Conservation (phyloP, 164 flowering plant species). For the Dillenia suffruticosa region DNA sequence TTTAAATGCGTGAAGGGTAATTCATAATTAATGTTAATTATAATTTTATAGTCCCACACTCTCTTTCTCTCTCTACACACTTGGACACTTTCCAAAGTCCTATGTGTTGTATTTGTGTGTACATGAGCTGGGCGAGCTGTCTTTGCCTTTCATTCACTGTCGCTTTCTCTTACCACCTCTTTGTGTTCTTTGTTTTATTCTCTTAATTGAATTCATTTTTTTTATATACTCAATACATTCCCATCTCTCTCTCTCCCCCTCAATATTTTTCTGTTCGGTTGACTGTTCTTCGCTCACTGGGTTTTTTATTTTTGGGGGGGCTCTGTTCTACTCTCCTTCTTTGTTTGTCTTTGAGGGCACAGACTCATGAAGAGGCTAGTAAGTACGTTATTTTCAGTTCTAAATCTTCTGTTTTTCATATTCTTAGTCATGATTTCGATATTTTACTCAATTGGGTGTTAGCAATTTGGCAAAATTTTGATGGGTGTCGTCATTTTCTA, state of each 20-base stretch:
- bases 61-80: no score
- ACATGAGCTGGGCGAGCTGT: constrained; percentile 6
- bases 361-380: constrained; percentile 75
- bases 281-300: no score
- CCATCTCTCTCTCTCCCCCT: neutral
- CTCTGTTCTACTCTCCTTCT: no score
- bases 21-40: no score
- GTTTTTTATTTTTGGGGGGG: no score
- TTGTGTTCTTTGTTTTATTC: constrained; percentile 7
- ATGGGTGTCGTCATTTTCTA: no score
- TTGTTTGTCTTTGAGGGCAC: neutral
- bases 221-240: neutral
- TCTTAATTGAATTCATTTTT: neutral
- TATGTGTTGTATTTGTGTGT: no score
- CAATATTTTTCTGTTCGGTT: no score
- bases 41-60: no score
- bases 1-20: no score
- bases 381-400: constrained; percentile 60
- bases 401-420: constrained; percentile 1
- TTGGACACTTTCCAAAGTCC: no score
- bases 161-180: constrained; percentile 23
- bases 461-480: neutral
- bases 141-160: constrained; percentile 12
- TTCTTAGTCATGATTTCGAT: neutral
- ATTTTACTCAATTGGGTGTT: constrained; percentile 3